A percentile compares a stretch with the other conserved stretches of the same genome.
Evolutionary conservation across 2,329 filamentous ascomycete species (phyloP).

Genomic region (Cytospora schulzeri): DNA sequence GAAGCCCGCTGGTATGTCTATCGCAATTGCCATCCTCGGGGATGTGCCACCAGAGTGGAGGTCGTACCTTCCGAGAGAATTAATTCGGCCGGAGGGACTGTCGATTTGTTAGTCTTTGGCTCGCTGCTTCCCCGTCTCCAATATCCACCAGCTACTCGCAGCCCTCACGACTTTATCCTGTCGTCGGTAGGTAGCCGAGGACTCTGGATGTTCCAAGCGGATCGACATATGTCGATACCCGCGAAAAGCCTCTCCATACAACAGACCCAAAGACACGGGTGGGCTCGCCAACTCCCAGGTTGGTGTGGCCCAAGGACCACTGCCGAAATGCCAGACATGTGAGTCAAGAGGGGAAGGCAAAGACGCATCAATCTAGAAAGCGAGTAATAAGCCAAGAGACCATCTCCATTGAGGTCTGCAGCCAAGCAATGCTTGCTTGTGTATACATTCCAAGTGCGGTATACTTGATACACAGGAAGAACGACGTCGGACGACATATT

Average conservation of each 20-base stretch:
- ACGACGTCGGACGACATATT: not conserved
- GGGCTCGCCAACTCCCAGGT: not conserved
- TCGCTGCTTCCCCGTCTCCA: not conserved
- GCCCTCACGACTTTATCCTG: not conserved
- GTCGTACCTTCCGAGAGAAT: not conserved
- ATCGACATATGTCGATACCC: not conserved
- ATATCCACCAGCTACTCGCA: not conserved
- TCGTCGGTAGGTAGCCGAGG: not conserved
- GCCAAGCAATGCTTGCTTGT: not conserved
- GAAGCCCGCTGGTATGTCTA: too few species aligned
- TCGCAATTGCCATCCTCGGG: not conserved
- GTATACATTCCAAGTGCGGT: not conserved
- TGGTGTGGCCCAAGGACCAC: not conserved
- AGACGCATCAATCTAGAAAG: not conserved
- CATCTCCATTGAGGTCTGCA: too few species aligned
- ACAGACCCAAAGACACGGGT: not conserved
- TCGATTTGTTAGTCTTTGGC: not conserved
- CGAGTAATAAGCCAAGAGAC: not conserved
- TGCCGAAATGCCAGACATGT: not conserved
- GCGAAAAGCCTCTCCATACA: not conserved
- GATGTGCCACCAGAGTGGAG: not conserved
- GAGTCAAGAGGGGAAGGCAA: not conserved
- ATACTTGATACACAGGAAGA: not conserved
- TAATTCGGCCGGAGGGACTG: not conserved
- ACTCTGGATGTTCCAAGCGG: not conserved